phyloP scores from a whole-genome alignment of 768 basidiomycete genomes.

The Boletus patriciae region DNA sequence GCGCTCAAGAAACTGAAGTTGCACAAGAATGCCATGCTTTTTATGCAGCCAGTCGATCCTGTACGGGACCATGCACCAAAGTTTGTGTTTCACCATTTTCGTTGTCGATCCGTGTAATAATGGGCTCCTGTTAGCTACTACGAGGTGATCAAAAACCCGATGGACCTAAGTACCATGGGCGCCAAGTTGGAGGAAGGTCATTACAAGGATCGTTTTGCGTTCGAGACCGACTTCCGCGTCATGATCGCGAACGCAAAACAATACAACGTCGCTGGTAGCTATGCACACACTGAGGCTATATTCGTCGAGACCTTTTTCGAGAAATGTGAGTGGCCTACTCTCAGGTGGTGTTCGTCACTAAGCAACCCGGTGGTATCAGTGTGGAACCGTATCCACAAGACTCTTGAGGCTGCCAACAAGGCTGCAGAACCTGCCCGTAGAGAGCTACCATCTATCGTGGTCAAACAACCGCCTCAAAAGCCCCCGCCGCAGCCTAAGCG shows the following conservation, averaged over 20 bases:
- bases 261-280: conserved; percentile 76
- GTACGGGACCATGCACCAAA: conserved; percentile 86
- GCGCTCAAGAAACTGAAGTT: conserved; percentile 77
- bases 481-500: conserved; percentile 13
- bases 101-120: conserved; percentile 1
- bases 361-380: conserved; percentile 45
- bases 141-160: conserved; percentile 85
- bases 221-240: conserved; percentile 82
- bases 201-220: conserved; percentile 81
- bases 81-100: conserved; percentile 39
- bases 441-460: conserved; percentile 27
- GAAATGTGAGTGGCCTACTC: conserved; percentile 57
- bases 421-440: conserved; percentile 32
- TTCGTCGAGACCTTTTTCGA: conserved; percentile 81
- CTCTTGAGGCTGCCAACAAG: conserved; percentile 65
- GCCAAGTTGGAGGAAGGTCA: conserved; percentile 84
- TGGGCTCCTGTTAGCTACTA: conserved; percentile 65
- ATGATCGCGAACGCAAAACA: conserved; percentile 85
- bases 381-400: conserved; percentile 87
- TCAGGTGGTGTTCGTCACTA: conserved; percentile 1
- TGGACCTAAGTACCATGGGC: conserved; percentile 89
- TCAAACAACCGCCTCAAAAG: conserved; percentile 24
- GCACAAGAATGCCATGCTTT: conserved; percentile 72
- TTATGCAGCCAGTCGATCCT: conserved; percentile 94
- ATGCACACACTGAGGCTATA: conserved; percentile 73